Evolutionary conservation across 2,329 filamentous ascomycete genomes (phyloP).

Genomic region (Cercospora sp.): DNA sequence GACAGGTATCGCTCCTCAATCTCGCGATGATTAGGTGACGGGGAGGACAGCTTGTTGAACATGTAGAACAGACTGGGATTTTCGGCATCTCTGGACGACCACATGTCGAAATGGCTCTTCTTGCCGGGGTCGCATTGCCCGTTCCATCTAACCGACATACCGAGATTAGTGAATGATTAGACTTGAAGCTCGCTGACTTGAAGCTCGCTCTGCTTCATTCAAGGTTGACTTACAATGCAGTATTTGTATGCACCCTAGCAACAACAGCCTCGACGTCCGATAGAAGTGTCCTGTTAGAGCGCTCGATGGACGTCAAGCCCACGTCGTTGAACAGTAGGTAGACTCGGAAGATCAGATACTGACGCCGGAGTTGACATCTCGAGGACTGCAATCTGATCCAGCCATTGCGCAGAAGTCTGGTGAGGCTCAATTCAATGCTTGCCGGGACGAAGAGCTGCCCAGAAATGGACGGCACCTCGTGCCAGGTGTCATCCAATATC

Average conservation of each 20-base stretch:
- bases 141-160: constrained; percentile 48
- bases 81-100: constrained; percentile 45
- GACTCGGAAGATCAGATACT: constrained; percentile 27
- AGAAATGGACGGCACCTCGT: constrained; percentile 10
- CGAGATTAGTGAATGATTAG: neutral
- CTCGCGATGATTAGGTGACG: constrained; percentile 55
- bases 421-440: constrained; percentile 10
- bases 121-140: constrained; percentile 41
- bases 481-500: constrained; percentile 5
- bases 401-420: constrained; percentile 23
- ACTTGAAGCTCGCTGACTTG: neutral
- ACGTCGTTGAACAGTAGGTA: constrained; percentile 51
- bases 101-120: constrained; percentile 41
- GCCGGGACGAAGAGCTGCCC: neutral
- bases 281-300: constrained; percentile 49
- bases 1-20: constrained; percentile 55
- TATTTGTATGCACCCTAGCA: constrained; percentile 56
- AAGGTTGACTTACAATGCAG: constrained; percentile 32
- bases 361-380: constrained; percentile 4
- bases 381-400: constrained; percentile 28
- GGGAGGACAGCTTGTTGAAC: constrained; percentile 73
- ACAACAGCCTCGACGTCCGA: constrained; percentile 54
- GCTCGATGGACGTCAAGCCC: constrained; percentile 54
- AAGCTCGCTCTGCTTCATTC: neutral
- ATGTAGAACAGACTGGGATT: constrained; percentile 62